Percentiles rank a stretch among this genome's conserved stretches.
These are phyloP conservation scores for Pilaira anomala DNA, from an alignment of 192 early-diverging fungal species.

Conservation along the genomic window DNA sequence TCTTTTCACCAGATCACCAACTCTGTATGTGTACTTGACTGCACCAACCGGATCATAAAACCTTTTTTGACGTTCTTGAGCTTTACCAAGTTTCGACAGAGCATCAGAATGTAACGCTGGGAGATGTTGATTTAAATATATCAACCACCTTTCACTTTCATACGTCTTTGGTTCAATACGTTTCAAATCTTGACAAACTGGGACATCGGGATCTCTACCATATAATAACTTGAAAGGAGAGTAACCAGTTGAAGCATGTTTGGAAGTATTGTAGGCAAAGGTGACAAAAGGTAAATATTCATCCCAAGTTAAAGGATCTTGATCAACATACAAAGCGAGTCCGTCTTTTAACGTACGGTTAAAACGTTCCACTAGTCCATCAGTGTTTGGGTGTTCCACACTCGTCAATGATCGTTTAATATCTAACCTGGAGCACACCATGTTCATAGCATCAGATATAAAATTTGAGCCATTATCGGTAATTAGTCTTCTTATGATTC, in stretches of 20 bases:
- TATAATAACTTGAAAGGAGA: slow-evolving; percentile 8
- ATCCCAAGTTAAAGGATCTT: not conserved
- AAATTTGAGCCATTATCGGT: too few species aligned
- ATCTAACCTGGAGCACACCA: too few species aligned
- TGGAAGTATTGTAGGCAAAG: slow-evolving; percentile 9
- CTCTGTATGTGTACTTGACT: too few species aligned
- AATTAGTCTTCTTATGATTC: too few species aligned
- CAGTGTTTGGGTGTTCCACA: slow-evolving; percentile 11
- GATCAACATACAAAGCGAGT: not conserved
- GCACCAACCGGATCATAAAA: too few species aligned
- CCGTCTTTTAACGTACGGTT: not conserved
- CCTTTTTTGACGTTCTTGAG: too few species aligned
- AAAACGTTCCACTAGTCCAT: slow-evolving; percentile 11
- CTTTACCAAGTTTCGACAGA: too few species aligned
- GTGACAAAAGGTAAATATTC: not conserved
- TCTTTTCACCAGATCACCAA: too few species aligned
- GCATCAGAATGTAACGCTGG: too few species aligned
- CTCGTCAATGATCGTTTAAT: not conserved
- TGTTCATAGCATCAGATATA: too few species aligned
- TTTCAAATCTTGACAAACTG: not conserved
- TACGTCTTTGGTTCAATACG: not conserved
- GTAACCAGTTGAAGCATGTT: not conserved
- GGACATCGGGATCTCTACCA: not conserved
- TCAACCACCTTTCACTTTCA: too few species aligned
- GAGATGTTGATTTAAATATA: too few species aligned